phyloP scores from a whole-genome alignment of 2,329 filamentous ascomycete genomes.

The Grosmannia huntii region DNA sequence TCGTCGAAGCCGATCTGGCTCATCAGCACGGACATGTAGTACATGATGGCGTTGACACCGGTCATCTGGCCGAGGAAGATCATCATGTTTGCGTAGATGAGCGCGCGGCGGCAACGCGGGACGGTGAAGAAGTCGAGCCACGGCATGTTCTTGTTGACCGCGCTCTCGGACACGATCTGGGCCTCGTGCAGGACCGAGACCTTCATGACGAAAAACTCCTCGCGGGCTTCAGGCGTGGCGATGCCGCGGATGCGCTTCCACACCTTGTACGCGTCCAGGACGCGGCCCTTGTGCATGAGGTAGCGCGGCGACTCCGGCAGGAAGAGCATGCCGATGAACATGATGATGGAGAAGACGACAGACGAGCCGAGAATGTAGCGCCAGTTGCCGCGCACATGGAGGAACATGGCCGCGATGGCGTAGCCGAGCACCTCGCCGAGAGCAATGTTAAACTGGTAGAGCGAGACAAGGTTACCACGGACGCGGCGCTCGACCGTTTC shows the following conservation, averaged over 20 bases:
- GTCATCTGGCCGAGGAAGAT: slow-evolving; percentile 59
- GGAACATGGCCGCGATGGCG: slow-evolving; percentile 59
- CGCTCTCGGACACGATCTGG: slow-evolving; percentile 34
- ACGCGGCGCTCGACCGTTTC: slow-evolving; percentile 56
- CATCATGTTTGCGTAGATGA: slow-evolving; percentile 58
- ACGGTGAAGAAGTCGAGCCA: slow-evolving; percentile 66
- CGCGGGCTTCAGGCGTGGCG: slow-evolving; percentile 40
- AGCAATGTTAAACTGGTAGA: slow-evolving; percentile 67
- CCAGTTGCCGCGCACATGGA: slow-evolving; percentile 58
- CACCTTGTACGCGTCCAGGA: slow-evolving; percentile 49
- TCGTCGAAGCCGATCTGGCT: slow-evolving; percentile 52
- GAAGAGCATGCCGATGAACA: slow-evolving; percentile 54
- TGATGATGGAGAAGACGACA: slow-evolving; percentile 54
- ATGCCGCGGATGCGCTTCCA: slow-evolving; percentile 62
- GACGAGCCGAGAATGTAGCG: slow-evolving; percentile 62
- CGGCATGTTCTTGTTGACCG: slow-evolving; percentile 42
- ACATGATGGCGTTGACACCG: slow-evolving; percentile 58
- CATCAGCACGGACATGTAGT: slow-evolving; percentile 61
- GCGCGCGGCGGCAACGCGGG: slow-evolving; percentile 50
- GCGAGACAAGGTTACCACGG: slow-evolving; percentile 58
- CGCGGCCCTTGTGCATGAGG: slow-evolving; percentile 53
- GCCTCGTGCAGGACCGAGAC: slow-evolving; percentile 46
- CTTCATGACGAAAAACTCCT: slow-evolving; percentile 64
- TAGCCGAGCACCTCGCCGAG: slow-evolving; percentile 63
- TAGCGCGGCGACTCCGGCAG: slow-evolving; percentile 58